These are phyloP conservation scores for Penicillium sp. DNA, from an alignment of 2,329 filamentous ascomycete genomes.

Conservation along the genomic window DNA sequence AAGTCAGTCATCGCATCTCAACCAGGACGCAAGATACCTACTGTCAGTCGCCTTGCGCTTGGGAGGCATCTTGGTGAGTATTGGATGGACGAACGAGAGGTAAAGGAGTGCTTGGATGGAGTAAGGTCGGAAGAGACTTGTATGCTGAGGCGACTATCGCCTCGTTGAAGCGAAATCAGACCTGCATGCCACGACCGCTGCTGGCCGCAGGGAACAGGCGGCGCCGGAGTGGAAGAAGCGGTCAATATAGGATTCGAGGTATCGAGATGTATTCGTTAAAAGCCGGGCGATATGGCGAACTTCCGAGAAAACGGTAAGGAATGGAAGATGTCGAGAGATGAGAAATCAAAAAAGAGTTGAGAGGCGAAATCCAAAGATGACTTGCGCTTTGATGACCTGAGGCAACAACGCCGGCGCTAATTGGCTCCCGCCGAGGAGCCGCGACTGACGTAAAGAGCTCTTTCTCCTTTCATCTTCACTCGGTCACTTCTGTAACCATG, in stretches of 20 bases:
- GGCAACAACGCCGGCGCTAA: slow-evolving; percentile 13
- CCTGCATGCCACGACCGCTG: slow-evolving; percentile 19
- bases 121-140: background rate
- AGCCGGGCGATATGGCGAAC: background rate
- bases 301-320: background rate
- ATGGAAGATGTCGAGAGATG: slow-evolving; percentile 1
- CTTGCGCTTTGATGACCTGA: slow-evolving; percentile 22
- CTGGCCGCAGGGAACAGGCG: slow-evolving; percentile 13
- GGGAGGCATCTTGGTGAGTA: slow-evolving; percentile 53
- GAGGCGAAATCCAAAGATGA: slow-evolving; percentile 1
- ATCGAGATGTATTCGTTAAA: background rate
- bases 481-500: slow-evolving; percentile 35
- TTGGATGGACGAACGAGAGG: background rate
- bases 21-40: slow-evolving; percentile 27
- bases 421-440: slow-evolving; percentile 1
- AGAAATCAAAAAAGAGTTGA: background rate
- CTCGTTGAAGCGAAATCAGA: slow-evolving; percentile 12
- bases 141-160: slow-evolving; percentile 12
- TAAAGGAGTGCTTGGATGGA: background rate
- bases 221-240: slow-evolving; percentile 5
- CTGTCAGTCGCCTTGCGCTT: slow-evolving; percentile 64
- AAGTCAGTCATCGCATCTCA: slow-evolving; percentile 23
- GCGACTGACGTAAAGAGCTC: slow-evolving; percentile 20
- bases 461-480: slow-evolving; percentile 6
- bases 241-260: background rate